Percentiles rank a stretch among this genome's conserved stretches.
Evolutionary conservation across 495 filamentous ascomycete species (phyloP).

Genomic region (Neohortaea acidophila): DNA sequence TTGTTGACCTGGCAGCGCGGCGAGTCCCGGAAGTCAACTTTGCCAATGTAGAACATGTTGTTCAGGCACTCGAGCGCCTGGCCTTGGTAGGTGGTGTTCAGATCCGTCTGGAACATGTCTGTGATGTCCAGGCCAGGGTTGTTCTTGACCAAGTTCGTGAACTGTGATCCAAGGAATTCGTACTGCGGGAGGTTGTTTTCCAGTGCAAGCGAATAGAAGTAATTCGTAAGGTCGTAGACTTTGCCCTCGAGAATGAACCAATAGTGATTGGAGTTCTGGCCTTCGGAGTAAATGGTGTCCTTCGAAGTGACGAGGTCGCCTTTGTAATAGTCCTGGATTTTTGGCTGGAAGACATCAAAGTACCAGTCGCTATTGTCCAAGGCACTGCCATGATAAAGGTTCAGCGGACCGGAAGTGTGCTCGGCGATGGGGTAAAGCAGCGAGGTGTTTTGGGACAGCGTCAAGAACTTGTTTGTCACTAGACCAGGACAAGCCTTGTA

Average conservation of each 20-base stretch:
- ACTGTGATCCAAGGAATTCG: constrained; percentile 48
- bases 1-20: constrained; percentile 77
- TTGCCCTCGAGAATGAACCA: constrained; percentile 66
- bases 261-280: constrained; percentile 48
- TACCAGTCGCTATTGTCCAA: constrained; percentile 65
- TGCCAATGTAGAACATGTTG: constrained; percentile 69
- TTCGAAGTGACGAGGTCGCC: constrained; percentile 60
- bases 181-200: constrained; percentile 38
- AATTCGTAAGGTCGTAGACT: constrained; percentile 83
- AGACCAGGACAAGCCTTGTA: constrained; percentile 55
- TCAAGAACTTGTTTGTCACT: constrained; percentile 37
- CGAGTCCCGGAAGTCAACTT: constrained; percentile 65
- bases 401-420: constrained; percentile 51
- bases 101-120: constrained; percentile 38
- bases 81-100: constrained; percentile 30
- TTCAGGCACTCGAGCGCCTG: constrained; percentile 65
- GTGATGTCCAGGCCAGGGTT: constrained; percentile 70
- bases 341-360: constrained; percentile 50
- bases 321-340: constrained; percentile 72
- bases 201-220: constrained; percentile 52
- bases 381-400: constrained; percentile 35
- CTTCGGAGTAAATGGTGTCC: constrained; percentile 41
- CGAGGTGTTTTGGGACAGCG: constrained; percentile 49
- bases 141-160: constrained; percentile 51
- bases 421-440: constrained; percentile 32